Evolutionary conservation across 2,329 filamentous ascomycete species (phyloP), one percentile per base, ranked within the genome.

Genomic region (Fonsecaea multimorphosa): DNA sequence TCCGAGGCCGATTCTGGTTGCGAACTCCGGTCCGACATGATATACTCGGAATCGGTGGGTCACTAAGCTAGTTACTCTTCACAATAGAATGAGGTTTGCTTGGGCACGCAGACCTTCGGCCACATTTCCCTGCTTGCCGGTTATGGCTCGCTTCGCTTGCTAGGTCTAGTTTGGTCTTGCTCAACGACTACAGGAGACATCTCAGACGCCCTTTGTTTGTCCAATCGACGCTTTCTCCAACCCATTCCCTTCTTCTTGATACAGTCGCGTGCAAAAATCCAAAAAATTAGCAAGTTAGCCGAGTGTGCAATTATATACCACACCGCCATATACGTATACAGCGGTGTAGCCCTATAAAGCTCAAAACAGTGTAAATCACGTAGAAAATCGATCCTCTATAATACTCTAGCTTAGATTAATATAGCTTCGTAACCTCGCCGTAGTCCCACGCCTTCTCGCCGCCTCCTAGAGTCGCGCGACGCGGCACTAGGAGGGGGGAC

Each of bases 171-270:
- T 32, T 54, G 24, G 14, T 9, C 19, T 22, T 56, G 16, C 32
- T 8, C 54, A 11, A n/a, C 24, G 9, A 36, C 34, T 9, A 40
- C 8, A 1, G 34, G 8, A 27, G 55, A 29, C 32, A 4, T 19
- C 12, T 29, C 36, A 3, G 55, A 3, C 22, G 24, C 19, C 2
- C 19, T 24, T 27, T 31, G 6, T 34, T 54, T 54, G 11, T 58
- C 53, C 27, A 51, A 22, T 19, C 53, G 54, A 22, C 22, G 36
- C 46, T 36, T 34, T 57, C 65, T 64, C 65, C 65, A 67, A 16
- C 9, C 44, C 65, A 65, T 65, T 2, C 62, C 65, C 29, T 65
- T 62, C 8, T 44, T 61, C 32, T 56, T 65, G 38, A 67, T n/a
- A n/a, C n/a, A n/a, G n/a, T n/a, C n/a, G n/a, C n/a, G n/a, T n/a